Conservation (phyloP, 495 filamentous ascomycete species). For the Friedmanniomyces simplex region DNA sequence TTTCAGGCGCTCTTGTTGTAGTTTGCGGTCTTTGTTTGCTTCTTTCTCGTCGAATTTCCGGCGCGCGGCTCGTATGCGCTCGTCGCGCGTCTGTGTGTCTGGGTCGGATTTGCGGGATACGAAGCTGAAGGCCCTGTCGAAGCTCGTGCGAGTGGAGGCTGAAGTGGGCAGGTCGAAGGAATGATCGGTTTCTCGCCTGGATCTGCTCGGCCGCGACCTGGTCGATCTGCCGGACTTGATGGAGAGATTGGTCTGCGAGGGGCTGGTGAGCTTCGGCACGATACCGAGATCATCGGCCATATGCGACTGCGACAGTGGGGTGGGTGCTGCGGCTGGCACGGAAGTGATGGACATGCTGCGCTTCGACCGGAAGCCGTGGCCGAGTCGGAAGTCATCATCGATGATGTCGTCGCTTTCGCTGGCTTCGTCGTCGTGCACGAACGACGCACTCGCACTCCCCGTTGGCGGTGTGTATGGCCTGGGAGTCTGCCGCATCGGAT, state of each 20-base stretch:
- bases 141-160: constrained; percentile 43
- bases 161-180: constrained; percentile 29
- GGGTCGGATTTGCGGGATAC: constrained; percentile 37
- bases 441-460: constrained; percentile 42
- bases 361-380: constrained; percentile 19
- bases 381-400: constrained; percentile 27
- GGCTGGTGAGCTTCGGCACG: constrained; percentile 35
- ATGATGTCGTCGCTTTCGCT: constrained; percentile 30
- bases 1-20: constrained; percentile 5
- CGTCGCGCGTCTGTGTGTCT: constrained; percentile 12
- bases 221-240: constrained; percentile 30
- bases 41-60: constrained; percentile 46
- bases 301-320: constrained; percentile 29
- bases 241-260: constrained; percentile 45
- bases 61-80: constrained; percentile 14
- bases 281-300: constrained; percentile 36
- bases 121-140: constrained; percentile 46
- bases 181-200: constrained; percentile 13
- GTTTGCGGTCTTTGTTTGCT: constrained; percentile 37
- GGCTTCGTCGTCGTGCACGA: constrained; percentile 32
- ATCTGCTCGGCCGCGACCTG: constrained; percentile 2
- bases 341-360: constrained; percentile 23
- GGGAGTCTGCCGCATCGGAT: constrained; percentile 51
- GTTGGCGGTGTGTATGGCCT: constrained; percentile 47
- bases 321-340: constrained; percentile 14